Percentiles rank a stretch among this genome's conserved stretches.
These are phyloP conservation scores for Fusarium xyrophilum DNA, from an alignment of 2,329 filamentous ascomycete genomes.

Conservation along the genomic window DNA sequence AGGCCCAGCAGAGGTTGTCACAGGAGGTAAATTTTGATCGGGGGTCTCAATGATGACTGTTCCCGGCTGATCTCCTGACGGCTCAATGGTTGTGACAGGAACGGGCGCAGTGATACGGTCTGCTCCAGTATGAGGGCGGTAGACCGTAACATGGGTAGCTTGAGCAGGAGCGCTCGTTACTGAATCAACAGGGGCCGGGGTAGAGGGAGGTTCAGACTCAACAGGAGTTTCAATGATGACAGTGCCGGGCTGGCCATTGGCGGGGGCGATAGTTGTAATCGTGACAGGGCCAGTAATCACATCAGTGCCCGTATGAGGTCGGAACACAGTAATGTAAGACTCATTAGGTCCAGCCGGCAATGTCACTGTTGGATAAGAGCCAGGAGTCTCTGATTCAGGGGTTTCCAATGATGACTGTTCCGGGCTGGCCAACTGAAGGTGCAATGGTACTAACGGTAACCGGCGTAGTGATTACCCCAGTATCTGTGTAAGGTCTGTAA, in stretches of 20 bases:
- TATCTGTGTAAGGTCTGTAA: constrained; percentile 19
- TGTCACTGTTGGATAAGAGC: constrained; percentile 17
- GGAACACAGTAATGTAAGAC: constrained; percentile 23
- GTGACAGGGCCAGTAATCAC: constrained; percentile 14
- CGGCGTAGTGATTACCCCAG: constrained; percentile 12
- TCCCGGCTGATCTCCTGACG: constrained; percentile 17
- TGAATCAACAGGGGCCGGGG: background rate
- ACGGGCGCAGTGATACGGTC: constrained; percentile 15
- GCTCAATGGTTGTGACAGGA: constrained; percentile 16
- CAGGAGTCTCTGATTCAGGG: background rate
- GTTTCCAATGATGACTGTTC: constrained; percentile 29
- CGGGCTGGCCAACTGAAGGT: constrained; percentile 8
- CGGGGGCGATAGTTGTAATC: constrained; percentile 15
- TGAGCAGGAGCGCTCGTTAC: background rate
- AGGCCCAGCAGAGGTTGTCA: constrained; percentile 15
- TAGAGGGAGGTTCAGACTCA: background rate
- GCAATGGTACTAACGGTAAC: constrained; percentile 16
- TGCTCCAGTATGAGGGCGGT: constrained; percentile 18
- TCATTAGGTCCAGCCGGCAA: constrained; percentile 14
- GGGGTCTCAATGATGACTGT: constrained; percentile 29
- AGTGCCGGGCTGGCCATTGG: constrained; percentile 14
- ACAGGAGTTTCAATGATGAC: constrained; percentile 24
- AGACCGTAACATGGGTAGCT: constrained; percentile 22
- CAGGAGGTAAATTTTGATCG: constrained; percentile 9
- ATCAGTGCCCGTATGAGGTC: constrained; percentile 13